phyloP scores from a whole-genome alignment of 2,329 filamentous ascomycete genomes.

The Bipolaris gigantea region DNA sequence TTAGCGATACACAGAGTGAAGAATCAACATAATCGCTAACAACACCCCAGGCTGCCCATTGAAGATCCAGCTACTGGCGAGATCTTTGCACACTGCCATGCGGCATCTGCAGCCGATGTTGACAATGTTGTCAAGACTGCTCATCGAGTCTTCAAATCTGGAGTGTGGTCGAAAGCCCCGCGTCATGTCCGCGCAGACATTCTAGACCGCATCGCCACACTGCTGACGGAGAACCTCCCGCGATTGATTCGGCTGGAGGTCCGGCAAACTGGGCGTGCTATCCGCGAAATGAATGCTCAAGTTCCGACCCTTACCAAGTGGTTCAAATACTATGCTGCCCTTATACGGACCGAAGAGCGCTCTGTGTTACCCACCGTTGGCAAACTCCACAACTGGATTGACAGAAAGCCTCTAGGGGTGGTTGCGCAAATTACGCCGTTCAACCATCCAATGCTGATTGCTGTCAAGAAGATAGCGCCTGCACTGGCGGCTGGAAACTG shows the following conservation, averaged over 20 bases:
- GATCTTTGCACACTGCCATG: constrained; percentile 56
- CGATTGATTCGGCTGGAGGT: constrained; percentile 66
- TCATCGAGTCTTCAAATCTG: constrained; percentile 53
- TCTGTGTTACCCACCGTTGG: constrained; percentile 66
- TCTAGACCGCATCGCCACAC: constrained; percentile 60
- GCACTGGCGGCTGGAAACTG: constrained; percentile 43
- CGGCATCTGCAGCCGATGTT: constrained; percentile 53
- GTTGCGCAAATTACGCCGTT: constrained; percentile 47
- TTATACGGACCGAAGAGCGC: constrained; percentile 69
- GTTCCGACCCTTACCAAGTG: constrained; percentile 67
- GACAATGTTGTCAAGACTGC: constrained; percentile 48
- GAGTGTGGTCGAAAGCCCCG: constrained; percentile 60
- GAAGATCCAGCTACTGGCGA: constrained; percentile 59
- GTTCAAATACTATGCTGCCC: constrained; percentile 71
- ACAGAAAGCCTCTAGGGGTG: constrained; percentile 43
- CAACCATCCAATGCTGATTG: constrained; percentile 46
- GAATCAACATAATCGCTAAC: constrained; percentile 13
- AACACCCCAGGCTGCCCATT: constrained; percentile 51
- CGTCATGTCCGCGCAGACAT: constrained; percentile 63
- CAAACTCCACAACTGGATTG: constrained; percentile 52
- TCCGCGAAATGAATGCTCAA: constrained; percentile 72
- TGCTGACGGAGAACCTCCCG: constrained; percentile 58
- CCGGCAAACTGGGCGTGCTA: constrained; percentile 66
- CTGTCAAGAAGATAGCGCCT: constrained; percentile 47
- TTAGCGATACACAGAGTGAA: constrained; percentile 22